phyloP scores from a whole-genome alignment of 139 green algal species.

The Chlamydomonas sphaeroides region DNA sequence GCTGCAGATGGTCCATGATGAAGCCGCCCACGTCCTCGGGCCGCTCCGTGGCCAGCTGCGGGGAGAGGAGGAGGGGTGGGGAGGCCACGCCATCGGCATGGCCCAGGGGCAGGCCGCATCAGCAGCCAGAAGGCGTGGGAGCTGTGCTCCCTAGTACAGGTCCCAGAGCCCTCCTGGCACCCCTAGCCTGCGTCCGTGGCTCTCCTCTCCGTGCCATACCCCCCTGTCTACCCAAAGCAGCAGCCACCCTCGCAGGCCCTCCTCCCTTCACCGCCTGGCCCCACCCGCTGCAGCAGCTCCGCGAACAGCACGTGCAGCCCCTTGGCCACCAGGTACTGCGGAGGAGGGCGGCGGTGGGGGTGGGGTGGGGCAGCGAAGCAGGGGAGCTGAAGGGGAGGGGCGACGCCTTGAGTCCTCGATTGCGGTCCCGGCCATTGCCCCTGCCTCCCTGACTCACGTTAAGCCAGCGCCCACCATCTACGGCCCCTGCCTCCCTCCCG shows the following conservation, averaged over 20 bases:
- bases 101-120: background rate
- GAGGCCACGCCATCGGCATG: background rate
- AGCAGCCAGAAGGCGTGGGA: background rate
- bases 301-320: constrained; percentile 12
- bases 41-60: constrained; percentile 12
- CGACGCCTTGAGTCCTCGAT: too few species aligned
- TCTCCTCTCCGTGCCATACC: too few species aligned
- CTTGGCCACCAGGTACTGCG: constrained; percentile 9
- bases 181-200: too few species aligned
- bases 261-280: too few species aligned
- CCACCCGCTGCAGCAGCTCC: constrained; percentile 20
- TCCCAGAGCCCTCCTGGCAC: too few species aligned
- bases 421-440: background rate
- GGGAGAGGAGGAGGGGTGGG: background rate
- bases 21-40: constrained; percentile 26
- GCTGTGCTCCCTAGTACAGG: background rate
- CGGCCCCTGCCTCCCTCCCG: too few species aligned
- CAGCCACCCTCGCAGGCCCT: too few species aligned
- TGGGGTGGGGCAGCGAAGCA: too few species aligned
- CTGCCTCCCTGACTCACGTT: background rate
- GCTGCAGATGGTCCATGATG: constrained; percentile 3
- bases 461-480: too few species aligned
- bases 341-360: too few species aligned
- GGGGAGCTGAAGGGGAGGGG: too few species aligned
- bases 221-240: too few species aligned